phyloP scores from a whole-genome alignment of 176 grass and related monocot genomes.

The Tillandsia leiboldiana region DNA sequence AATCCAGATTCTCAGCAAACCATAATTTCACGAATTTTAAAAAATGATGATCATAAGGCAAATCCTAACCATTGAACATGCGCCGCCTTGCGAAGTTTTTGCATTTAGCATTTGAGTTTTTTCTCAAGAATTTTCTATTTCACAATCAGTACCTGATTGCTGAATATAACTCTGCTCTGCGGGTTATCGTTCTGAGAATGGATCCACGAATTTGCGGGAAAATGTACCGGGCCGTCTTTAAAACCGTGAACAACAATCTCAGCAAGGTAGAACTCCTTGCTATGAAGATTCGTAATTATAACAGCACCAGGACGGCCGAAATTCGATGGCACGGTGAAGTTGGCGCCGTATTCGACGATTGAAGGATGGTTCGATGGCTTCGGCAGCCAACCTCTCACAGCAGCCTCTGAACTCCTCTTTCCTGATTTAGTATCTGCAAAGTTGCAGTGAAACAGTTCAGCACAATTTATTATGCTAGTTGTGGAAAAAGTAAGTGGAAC shows the following conservation, averaged over 20 bases:
- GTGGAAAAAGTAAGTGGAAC: neutral
- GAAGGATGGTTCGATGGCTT: conserved; percentile 29
- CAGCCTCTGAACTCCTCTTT: conserved; percentile 28
- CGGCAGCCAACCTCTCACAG: conserved; percentile 34
- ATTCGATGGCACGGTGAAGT: conserved; percentile 27
- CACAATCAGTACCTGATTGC: conserved; percentile 29
- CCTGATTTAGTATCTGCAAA: conserved; percentile 24
- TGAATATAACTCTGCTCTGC: conserved; percentile 29
- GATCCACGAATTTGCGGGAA: conserved; percentile 46
- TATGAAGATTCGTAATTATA: conserved; percentile 35
- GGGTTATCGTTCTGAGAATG: conserved; percentile 32
- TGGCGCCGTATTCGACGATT: conserved; percentile 35
- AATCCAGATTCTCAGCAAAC: too few relatives aligned
- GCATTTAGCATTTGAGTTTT: too few relatives aligned
- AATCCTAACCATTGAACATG: too few relatives aligned
- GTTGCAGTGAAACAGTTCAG: neutral
- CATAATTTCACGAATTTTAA: too few relatives aligned
- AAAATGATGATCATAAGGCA: too few relatives aligned
- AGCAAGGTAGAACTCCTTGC: conserved; percentile 39
- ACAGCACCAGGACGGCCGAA: conserved; percentile 29
- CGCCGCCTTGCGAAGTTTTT: too few relatives aligned
- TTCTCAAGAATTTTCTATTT: neutral
- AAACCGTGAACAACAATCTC: conserved; percentile 37
- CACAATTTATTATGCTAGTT: neutral
- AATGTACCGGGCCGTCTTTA: conserved; percentile 21